These are phyloP conservation scores for Arbutus unedo DNA, from an alignment of 148 eudicot species.

Conservation along the genomic window DNA sequence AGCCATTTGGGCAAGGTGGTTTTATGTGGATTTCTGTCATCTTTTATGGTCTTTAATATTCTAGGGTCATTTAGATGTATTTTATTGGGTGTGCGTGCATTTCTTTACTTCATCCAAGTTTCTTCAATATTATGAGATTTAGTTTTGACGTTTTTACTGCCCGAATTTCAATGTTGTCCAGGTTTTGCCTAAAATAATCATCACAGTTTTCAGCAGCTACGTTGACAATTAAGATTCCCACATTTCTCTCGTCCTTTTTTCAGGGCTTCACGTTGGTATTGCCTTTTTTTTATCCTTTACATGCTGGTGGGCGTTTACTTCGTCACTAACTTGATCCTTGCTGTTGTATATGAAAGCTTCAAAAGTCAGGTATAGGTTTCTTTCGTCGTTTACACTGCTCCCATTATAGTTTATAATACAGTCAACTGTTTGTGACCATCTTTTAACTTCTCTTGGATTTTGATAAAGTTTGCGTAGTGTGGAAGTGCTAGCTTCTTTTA, in stretches of 20 bases:
- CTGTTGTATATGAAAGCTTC: constrained; percentile 95
- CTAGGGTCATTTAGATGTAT: neutral
- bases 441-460: neutral
- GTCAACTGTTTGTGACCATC: neutral
- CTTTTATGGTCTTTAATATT: neutral
- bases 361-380: constrained; percentile 56
- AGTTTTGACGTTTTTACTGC: neutral
- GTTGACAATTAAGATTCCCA: neutral
- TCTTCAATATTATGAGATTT: neutral
- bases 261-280: constrained; percentile 92
- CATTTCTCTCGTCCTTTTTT: constrained; percentile 15
- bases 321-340: constrained; percentile 92
- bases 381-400: constrained; percentile 6
- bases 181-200: constrained; percentile 1
- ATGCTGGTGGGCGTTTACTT: constrained; percentile 89
- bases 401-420: neutral
- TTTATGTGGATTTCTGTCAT: neutral
- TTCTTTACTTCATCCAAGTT: neutral
- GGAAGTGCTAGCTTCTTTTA: neutral
- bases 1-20: neutral
- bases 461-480: neutral
- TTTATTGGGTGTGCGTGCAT: neutral
- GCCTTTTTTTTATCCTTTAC: constrained; percentile 72
- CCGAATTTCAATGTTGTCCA: neutral
- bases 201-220: neutral